Base-by-base conservation (phyloP, 139 green algal species). In the Deuterostichococcus epilithicus region DNA sequence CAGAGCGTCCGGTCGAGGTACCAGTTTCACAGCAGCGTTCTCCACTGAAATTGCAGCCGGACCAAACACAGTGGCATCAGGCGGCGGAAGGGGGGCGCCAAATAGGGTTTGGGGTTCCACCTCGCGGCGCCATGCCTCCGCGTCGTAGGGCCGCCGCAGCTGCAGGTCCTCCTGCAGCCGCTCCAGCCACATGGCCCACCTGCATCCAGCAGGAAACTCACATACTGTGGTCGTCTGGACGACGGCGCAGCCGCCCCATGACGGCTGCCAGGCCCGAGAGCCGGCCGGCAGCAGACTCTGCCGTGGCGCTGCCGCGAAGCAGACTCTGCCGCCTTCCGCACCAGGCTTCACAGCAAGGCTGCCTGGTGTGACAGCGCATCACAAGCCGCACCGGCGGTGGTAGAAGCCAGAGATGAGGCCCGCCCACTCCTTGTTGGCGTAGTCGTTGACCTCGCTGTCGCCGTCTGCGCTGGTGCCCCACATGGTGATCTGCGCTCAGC, bases 371-470 rank as follows among this genome's bases (percentile, higher is more conserved):
- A 63, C 26, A 25, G 42, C n/a, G n/a, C n/a, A n/a, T 52, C 42
- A 23, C 3, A 28, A 28, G 52, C 20, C 18, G 52, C 52, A 63
- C 52, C 52, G 52, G 26, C 18, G 52, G 52, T 63, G 52, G 44
- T 88, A 88, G 75, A 83, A 88, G 39, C 22, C 73, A 34, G 35
- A 18, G 5, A 88, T 81, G 8, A 88, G 71, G 67, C 83, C 83
- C 26, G 63, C 47, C 83, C 80, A 88, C 72, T 88, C 75, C 25
- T 66, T 78, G 52, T 86, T 88, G 34, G 83, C 83, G 33, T 88
- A 88, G 60, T 86, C 83, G 34, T 77, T 77, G 39, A 88, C 60
- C 35, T 78, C 75, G 25, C 67, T 81, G 70, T 76, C 80, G 36
- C 75, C 75, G 20, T 32, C 33, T 26, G 72, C 32, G 73, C 67